Conservation (phyloP, 768 basidiomycete species). For the Sistotremastrum niveocremeum region DNA sequence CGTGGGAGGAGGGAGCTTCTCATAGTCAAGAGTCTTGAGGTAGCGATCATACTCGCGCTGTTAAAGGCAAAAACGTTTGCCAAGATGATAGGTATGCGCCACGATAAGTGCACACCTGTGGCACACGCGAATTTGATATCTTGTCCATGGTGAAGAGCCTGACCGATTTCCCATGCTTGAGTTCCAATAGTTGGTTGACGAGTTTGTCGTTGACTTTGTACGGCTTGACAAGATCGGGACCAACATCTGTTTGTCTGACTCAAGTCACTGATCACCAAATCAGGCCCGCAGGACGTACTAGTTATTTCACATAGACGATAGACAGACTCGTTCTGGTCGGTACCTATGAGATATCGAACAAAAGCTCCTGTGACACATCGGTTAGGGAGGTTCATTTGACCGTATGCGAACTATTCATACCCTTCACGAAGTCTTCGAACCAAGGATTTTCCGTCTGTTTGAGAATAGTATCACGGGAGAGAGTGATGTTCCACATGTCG, state of each 20-base stretch:
- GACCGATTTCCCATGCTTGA: slow-evolving; percentile 62
- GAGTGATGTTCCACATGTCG: slow-evolving; percentile 46
- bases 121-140: slow-evolving; percentile 64
- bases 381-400: slow-evolving; percentile 1
- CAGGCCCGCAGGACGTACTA: slow-evolving; percentile 37
- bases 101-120: slow-evolving; percentile 32
- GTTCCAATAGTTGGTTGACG: slow-evolving; percentile 54
- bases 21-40: slow-evolving; percentile 25
- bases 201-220: slow-evolving; percentile 58
- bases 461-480: slow-evolving; percentile 60
- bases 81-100: background rate
- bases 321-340: slow-evolving; percentile 38
- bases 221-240: slow-evolving; percentile 39
- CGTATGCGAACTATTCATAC: slow-evolving; percentile 24
- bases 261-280: slow-evolving; percentile 5
- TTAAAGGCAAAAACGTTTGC: background rate
- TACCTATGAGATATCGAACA: slow-evolving; percentile 74
- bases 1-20: slow-evolving; percentile 54
- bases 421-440: slow-evolving; percentile 75
- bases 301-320: slow-evolving; percentile 77
- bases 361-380: slow-evolving; percentile 44
- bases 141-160: slow-evolving; percentile 67
- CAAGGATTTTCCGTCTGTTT: slow-evolving; percentile 64
- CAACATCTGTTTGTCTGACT: slow-evolving; percentile 29
- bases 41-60: slow-evolving; percentile 69